Evolutionary conservation across 805 yeast genomes (phyloP).

Genomic region (Myxozyma geophila): DNA sequence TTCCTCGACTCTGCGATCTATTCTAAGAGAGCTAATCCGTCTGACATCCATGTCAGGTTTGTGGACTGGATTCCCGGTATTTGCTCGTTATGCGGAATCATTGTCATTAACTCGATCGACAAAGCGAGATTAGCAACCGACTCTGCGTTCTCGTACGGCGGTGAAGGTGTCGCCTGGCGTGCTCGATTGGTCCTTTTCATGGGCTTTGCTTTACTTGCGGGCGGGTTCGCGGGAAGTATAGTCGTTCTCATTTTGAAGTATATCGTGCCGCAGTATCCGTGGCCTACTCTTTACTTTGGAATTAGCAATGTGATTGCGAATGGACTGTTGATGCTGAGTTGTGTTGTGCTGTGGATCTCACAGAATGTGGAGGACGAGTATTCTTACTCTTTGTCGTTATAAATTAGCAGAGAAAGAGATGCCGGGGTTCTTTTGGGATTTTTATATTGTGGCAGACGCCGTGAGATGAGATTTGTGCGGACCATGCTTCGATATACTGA

Average conservation of each 20-base stretch:
- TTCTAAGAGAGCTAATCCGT: conserved; percentile 82
- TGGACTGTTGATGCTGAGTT: conserved; percentile 80
- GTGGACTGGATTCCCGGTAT: conserved; percentile 96
- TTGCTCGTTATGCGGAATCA: conserved; percentile 87
- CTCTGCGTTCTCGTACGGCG: conserved; percentile 49
- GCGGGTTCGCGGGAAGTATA: conserved; percentile 91
- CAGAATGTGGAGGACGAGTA: conserved; percentile 97
- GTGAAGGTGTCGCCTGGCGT: conserved; percentile 76
- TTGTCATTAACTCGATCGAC: conserved; percentile 68
- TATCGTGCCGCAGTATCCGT: conserved; percentile 71
- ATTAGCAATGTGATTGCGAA: conserved; percentile 83
- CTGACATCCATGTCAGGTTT: conserved; percentile 83
- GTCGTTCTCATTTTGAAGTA: conserved; percentile 87
- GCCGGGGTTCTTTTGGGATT: background rate
- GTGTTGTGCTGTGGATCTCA: conserved; percentile 87
- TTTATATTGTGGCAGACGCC: too few species aligned
- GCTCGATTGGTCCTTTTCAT: conserved; percentile 87
- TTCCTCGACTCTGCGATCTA: conserved; percentile 87
- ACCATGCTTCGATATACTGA: too few species aligned
- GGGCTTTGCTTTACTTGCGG: conserved; percentile 91
- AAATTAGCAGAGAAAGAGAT: conserved; percentile 33
- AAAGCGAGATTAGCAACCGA: conserved; percentile 57
- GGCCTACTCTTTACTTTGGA: conserved; percentile 96
- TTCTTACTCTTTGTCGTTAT: conserved; percentile 84
- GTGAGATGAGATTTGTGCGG: too few species aligned